Evolutionary conservation across 306 rosid genomes (phyloP).

Genomic region (Clitoria ternatea): DNA sequence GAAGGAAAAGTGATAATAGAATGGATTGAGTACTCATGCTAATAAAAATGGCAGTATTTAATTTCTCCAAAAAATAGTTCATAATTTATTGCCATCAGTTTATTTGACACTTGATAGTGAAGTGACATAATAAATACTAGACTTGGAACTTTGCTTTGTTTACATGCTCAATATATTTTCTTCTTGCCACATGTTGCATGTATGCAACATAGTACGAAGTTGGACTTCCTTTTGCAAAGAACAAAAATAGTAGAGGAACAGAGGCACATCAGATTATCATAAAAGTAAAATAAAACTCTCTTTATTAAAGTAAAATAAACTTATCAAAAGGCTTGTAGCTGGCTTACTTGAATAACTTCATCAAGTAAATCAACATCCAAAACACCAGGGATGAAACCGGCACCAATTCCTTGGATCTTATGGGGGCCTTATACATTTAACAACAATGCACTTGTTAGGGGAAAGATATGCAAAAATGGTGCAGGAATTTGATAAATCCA

Average conservation of each 20-base stretch:
- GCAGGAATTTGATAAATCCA: not conserved
- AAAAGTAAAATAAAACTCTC: not conserved
- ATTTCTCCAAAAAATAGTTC: not conserved
- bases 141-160: not conserved
- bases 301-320: not conserved
- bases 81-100: not conserved
- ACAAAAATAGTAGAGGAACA: not conserved
- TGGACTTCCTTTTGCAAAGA: not conserved
- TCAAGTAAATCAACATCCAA: conserved; percentile 64
- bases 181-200: not conserved
- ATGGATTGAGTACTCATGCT: not conserved
- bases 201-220: not conserved
- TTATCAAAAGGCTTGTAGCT: conserved; percentile 29
- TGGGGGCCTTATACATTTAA: conserved; percentile 67
- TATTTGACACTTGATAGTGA: not conserved
- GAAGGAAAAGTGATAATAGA: not conserved
- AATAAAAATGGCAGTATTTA: not conserved
- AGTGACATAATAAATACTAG: not conserved
- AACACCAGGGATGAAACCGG: conserved; percentile 96
- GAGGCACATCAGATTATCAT: not conserved
- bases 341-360: conserved; percentile 84
- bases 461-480: not conserved
- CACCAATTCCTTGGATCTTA: conserved; percentile 98
- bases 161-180: not conserved
- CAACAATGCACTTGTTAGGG: conserved; percentile 26